These are phyloP conservation scores for Bipolaris bicolor DNA, from an alignment of 2,329 filamentous ascomycete species.

Conservation along the genomic window DNA sequence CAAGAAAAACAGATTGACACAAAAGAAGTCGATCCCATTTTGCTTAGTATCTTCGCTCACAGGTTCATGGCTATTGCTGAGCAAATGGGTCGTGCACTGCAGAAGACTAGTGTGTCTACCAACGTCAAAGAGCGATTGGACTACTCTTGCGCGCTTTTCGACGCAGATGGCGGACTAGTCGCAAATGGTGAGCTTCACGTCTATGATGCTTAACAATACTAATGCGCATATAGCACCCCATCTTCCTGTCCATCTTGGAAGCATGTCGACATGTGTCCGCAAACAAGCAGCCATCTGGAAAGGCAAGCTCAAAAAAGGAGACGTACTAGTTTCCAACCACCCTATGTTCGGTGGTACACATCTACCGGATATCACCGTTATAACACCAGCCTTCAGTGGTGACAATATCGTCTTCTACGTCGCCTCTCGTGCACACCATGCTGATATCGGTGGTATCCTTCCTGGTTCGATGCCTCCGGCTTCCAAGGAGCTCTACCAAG, in stretches of 20 bases:
- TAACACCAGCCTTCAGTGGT: constrained; percentile 78
- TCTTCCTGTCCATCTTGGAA: constrained; percentile 79
- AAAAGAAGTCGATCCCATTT: constrained; percentile 73
- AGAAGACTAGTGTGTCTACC: constrained; percentile 80
- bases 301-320: constrained; percentile 76
- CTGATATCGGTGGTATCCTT: constrained; percentile 82
- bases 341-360: constrained; percentile 85
- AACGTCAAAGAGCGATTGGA: constrained; percentile 84
- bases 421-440: constrained; percentile 79
- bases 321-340: constrained; percentile 84
- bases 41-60: constrained; percentile 79
- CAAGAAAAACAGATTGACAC: constrained; percentile 57
- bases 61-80: constrained; percentile 87
- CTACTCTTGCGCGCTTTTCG: constrained; percentile 83
- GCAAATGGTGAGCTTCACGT: constrained; percentile 62
- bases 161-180: constrained; percentile 75
- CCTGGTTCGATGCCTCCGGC: constrained; percentile 84
- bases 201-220: not conserved
- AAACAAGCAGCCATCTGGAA: constrained; percentile 82
- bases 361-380: constrained; percentile 80
- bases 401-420: constrained; percentile 82
- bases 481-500: constrained; percentile 65
- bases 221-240: constrained; percentile 65
- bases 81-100: constrained; percentile 79
- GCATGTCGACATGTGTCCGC: constrained; percentile 82